Evolutionary conservation across 345 rosid genomes (phyloP), one percentile per base, ranked within the genome.

Genomic region (Kandelia obovata): DNA sequence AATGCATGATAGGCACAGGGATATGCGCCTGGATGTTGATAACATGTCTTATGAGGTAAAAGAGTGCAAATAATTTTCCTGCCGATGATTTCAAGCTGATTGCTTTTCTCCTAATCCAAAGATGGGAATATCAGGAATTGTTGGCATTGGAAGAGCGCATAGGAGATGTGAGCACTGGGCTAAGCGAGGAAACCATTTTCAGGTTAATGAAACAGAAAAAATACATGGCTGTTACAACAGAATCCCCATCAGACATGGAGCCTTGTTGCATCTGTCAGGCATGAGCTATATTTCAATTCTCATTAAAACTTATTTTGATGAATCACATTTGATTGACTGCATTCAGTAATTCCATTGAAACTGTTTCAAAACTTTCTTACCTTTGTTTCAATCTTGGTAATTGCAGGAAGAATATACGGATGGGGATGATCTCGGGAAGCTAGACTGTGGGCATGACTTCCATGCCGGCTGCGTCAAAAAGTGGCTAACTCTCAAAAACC

Each of bases 21-120:
- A 74, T 51, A 69, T 74, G 78, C 78, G 78, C 31, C 78, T 74
- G 5, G 78, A 74, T 64, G 69, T 74, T 37, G 78, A 74, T 59
- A 74, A 74, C 55, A 74, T 74, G 78, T 74, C 78, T 16, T 74
- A 74, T 37, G 78, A 74, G 78, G 78, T 74, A 69, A 49, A 57
- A 3, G 7, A 35, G 32, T 20, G 1, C 43, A 63, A 51, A 47
- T 57, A 49, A 15, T 57, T 46, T 49, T 7, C 53, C 20, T 13
- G 63, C 11, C 37, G 2, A 21, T 39, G 32, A 43, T 2, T 26
- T 61, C 27, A 62, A 31, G 13, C 17, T 8, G 39, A 8, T 52
- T 6, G 23, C 27, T 20, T 26, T 69, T 53, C 17, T 6, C 23
- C 20, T 55, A 17, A 47, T 25, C 2, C 30, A 7, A 21, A 19